Base-by-base conservation (phyloP, 2,329 filamentous ascomycete species). In the Pseudocercospora fuligena region DNA sequence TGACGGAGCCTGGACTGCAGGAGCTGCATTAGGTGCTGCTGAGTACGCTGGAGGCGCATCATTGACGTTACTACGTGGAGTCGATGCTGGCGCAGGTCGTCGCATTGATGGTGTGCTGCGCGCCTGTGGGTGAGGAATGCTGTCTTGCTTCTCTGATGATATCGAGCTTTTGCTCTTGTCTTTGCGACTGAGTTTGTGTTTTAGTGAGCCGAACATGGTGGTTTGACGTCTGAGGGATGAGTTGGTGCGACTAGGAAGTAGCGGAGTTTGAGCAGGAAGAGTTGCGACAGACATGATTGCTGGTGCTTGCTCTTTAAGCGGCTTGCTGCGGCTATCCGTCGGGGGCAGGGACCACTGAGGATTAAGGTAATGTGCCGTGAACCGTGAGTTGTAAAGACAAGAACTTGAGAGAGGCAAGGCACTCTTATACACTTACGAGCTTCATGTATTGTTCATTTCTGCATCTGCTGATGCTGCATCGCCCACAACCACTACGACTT, bases 21-120 rank as follows among this genome's bases (percentile, higher is more conserved):
- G 70, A 2, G 73, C 77, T 11, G 78, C 78, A 62, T 83, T 82
- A 6, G 81, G 75, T 54, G 81, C 79, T 58, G 83, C 79, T 14
- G 80, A 77, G 56, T 84, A 83, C 46, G 75, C 73, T 61, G 76
- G 76, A 51, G 76, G 77, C 21, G 76, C 73, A 51, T 77, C 75
- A n/a, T 51, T 36, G 3, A 31, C 59, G 16, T 33, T 46, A 33
- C 31, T 51, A 58, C 66, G 68, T 12, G 68, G 68, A 16, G 57
- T 69, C 47, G 25, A 51, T 7, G 31, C 49, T 31, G 23, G 65
- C 57, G 62, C 60, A 23, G 70, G 70, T 56, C 72, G 60, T 43
- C 73, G 63, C 14, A 69, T 73, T n/a, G 69, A 59, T 23, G 72
- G 70, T 16, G 65, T 63, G 53, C 33, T 66, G 31, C 66, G 68